These are phyloP conservation scores for Boletus edulis DNA, from an alignment of 768 basidiomycete genomes.

Conservation along the genomic window DNA sequence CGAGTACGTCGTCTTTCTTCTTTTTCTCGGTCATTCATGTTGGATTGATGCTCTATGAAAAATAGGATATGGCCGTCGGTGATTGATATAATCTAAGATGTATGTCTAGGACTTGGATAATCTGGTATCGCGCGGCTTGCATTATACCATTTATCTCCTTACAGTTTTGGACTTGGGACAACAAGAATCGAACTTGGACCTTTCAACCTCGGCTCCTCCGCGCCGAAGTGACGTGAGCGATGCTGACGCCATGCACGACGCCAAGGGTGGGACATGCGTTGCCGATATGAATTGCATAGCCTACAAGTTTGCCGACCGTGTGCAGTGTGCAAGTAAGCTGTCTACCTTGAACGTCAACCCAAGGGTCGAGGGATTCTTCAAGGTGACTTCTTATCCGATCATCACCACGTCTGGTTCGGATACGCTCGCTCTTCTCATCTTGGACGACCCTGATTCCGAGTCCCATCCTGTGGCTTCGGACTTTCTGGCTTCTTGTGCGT, in stretches of 20 bases:
- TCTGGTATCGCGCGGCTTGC: background rate
- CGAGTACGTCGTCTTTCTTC: constrained; percentile 25
- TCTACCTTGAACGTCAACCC: constrained; percentile 2
- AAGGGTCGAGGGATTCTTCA: constrained; percentile 8
- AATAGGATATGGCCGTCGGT: constrained; percentile 44
- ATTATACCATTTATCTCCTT: background rate
- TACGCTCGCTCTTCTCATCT: background rate
- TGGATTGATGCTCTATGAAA: background rate
- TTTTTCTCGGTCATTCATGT: background rate
- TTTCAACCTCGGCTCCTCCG: no score
- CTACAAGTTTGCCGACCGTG: background rate
- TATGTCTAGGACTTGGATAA: background rate
- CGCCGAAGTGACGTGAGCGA: background rate
- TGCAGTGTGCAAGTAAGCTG: background rate
- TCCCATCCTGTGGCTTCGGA: background rate
- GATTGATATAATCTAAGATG: constrained; percentile 38
- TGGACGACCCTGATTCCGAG: background rate
- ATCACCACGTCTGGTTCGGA: background rate
- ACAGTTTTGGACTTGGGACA: background rate
- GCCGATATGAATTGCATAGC: background rate
- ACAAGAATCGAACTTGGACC: no score
- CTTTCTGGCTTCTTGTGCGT: no score
- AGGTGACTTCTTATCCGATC: constrained; percentile 1
- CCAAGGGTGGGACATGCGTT: background rate
- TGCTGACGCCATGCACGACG: background rate